These are phyloP conservation scores for Neurospora hispaniola DNA, from an alignment of 495 filamentous ascomycete species.

Conservation along the genomic window DNA sequence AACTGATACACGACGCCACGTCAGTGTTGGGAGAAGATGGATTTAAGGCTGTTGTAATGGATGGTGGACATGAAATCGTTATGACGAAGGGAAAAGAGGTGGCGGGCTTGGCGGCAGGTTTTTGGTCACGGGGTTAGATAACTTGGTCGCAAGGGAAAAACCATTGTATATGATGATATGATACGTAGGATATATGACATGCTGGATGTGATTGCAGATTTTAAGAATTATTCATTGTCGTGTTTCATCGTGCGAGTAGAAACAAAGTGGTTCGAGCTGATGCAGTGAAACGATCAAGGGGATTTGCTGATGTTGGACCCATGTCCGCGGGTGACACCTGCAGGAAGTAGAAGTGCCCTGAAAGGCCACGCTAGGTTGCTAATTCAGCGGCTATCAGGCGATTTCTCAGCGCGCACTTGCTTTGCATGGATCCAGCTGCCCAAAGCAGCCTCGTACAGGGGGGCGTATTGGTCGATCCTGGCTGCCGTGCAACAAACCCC, in stretches of 20 bases:
- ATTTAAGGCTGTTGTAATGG: conserved; percentile 35
- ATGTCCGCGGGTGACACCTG: too few relatives aligned
- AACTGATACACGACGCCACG: conserved; percentile 40
- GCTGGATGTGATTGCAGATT: neutral
- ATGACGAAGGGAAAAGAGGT: conserved; percentile 31
- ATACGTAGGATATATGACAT: neutral
- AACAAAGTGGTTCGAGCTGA: neutral
- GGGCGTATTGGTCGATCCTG: neutral
- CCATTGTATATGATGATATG: neutral
- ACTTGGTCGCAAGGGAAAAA: too few relatives aligned
- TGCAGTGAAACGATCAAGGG: neutral
- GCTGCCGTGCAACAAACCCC: conserved; percentile 2
- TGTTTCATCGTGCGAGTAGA: neutral
- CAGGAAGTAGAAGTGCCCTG: neutral
- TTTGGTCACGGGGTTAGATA: conserved; percentile 20
- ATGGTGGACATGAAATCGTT: conserved; percentile 43
- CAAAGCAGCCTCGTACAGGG: neutral
- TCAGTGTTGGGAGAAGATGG: conserved; percentile 31
- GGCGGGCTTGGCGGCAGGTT: conserved; percentile 25
- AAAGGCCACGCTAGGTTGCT: neutral
- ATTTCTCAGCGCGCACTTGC: neutral
- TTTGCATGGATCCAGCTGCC: neutral
- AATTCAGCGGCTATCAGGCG: neutral
- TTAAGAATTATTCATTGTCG: neutral
- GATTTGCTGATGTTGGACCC: neutral